Evolutionary conservation across 2,329 filamentous ascomycete species (phyloP).

Genomic region (Botrytis deweyae): DNA sequence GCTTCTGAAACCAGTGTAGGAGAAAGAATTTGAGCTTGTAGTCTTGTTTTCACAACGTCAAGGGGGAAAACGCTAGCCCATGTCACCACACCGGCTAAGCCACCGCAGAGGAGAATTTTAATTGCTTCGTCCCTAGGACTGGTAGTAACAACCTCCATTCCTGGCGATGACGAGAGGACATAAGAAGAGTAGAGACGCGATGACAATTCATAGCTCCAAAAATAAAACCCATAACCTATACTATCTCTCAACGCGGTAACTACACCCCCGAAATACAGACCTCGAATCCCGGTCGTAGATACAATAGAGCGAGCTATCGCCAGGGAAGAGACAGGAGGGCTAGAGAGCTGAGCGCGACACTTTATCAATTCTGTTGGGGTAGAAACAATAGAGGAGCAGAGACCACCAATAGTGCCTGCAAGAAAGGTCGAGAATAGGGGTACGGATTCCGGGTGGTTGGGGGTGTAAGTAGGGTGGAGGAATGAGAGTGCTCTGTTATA

Average conservation of each 20-base stretch:
- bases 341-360: conserved; percentile 75
- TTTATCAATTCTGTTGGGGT: conserved; percentile 90
- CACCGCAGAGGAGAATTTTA: conserved; percentile 77
- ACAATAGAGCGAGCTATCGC: conserved; percentile 62
- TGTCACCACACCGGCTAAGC: conserved; percentile 80
- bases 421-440: conserved; percentile 68
- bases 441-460: conserved; percentile 31
- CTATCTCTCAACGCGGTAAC: conserved; percentile 83
- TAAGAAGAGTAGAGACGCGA: conserved; percentile 47
- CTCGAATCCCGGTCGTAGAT: conserved; percentile 58
- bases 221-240: conserved; percentile 96
- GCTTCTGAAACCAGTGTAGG: conserved; percentile 25
- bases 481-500: conserved; percentile 80
- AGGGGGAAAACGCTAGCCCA: conserved; percentile 91
- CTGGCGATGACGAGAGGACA: conserved; percentile 42
- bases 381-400: conserved; percentile 82
- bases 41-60: conserved; percentile 86
- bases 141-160: conserved; percentile 19
- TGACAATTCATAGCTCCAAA: conserved; percentile 84
- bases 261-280: conserved; percentile 76
- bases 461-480: conserved; percentile 48
- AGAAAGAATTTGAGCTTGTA: conserved; percentile 67
- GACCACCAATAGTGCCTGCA: conserved; percentile 76
- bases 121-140: conserved; percentile 48
- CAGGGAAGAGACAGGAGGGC: conserved; percentile 45